Evolutionary conservation across 305 asterid species (phyloP), one percentile per base, ranked within the genome.

Genomic region (Lippia alba): DNA sequence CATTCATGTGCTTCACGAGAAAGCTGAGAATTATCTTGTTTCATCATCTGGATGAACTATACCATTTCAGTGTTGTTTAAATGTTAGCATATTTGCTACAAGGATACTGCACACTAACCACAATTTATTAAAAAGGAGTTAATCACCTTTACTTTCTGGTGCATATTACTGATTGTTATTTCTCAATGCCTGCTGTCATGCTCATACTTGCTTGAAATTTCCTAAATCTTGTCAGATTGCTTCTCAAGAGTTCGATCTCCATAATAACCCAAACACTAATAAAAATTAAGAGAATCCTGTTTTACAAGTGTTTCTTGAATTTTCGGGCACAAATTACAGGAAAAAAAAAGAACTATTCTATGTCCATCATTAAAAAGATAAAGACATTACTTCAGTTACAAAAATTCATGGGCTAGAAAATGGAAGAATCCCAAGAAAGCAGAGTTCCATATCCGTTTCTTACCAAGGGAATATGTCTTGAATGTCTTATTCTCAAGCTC

Each of bases 1-100:
- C 99, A 95, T 55, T 92, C 92, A 71, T 95, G 98, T 19, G 99
- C 98, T 77, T 89, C 94, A 3, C 74, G 90, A 67, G 96, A 90
- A 69, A 95, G 98, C 85, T 78, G 84, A 20, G 85, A 70, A 66
- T 95, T 92, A 71, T 92, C 96, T 74, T 78, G 80, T 77, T 92
- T 95, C 98, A 95, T 90, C 67, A 76, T 74, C 99, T 94, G 83
- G 75, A 40, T n/a, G n/a, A n/a, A 33, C 5, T 4, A 36, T 53
- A 41, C 39, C 67, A 64, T 56, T 33, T 67, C 20, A 16, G 50
- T 71, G 3, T 76, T 49, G 74, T 69, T 59, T 41, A 17, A 1
- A 24, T 24, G 30, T 24, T 24, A 24, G 1, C 30, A 24, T 24
- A 24, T 1, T 3, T 50, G 57, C 46, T 7, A 56, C 56, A 64